A percentile compares a stretch with the other conserved stretches of the same genome.
phyloP scores from a whole-genome alignment of 2,329 filamentous ascomycete species.

The Nemania serpens region DNA sequence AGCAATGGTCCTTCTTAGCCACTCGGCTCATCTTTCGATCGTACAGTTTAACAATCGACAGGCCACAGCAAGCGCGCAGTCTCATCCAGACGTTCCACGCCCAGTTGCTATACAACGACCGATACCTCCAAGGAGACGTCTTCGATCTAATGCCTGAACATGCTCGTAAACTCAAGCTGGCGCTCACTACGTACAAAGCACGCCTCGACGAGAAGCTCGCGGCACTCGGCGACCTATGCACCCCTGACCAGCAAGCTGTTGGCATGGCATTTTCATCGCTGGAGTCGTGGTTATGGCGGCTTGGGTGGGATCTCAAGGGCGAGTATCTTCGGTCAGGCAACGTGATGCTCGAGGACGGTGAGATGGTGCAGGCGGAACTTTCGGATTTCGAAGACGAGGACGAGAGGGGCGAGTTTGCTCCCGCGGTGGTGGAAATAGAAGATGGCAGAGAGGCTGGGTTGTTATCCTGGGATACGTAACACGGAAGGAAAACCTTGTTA shows the following conservation, averaged over 20 bases:
- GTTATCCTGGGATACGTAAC: slow-evolving; percentile 50
- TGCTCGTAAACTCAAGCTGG: slow-evolving; percentile 46
- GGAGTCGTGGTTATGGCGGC: slow-evolving; percentile 52
- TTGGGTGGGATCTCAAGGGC: slow-evolving; percentile 60
- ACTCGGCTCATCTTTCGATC: slow-evolving; percentile 57
- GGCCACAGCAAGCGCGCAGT: slow-evolving; percentile 51
- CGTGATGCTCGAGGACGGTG: slow-evolving; percentile 58
- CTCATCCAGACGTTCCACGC: slow-evolving; percentile 57
- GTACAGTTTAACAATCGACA: slow-evolving; percentile 48
- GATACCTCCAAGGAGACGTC: slow-evolving; percentile 53
- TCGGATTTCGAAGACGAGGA: slow-evolving; percentile 59
- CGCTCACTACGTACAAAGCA: slow-evolving; percentile 59
- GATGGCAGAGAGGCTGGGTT: slow-evolving; percentile 56
- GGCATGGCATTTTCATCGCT: slow-evolving; percentile 55
- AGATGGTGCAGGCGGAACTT: slow-evolving; percentile 53
- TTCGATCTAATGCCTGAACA: slow-evolving; percentile 44
- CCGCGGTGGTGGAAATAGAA: slow-evolving; percentile 59
- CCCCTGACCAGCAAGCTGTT: slow-evolving; percentile 50
- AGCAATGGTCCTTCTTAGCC: slow-evolving; percentile 65
- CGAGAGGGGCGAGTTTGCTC: slow-evolving; percentile 57
- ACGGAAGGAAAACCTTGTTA: not conserved
- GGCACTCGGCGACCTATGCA: slow-evolving; percentile 41
- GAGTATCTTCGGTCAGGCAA: slow-evolving; percentile 55
- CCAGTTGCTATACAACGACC: slow-evolving; percentile 59
- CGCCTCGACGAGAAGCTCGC: slow-evolving; percentile 55